Evolutionary conservation across 805 yeast species (phyloP).

Genomic region (Metschnikowia cubensis): DNA sequence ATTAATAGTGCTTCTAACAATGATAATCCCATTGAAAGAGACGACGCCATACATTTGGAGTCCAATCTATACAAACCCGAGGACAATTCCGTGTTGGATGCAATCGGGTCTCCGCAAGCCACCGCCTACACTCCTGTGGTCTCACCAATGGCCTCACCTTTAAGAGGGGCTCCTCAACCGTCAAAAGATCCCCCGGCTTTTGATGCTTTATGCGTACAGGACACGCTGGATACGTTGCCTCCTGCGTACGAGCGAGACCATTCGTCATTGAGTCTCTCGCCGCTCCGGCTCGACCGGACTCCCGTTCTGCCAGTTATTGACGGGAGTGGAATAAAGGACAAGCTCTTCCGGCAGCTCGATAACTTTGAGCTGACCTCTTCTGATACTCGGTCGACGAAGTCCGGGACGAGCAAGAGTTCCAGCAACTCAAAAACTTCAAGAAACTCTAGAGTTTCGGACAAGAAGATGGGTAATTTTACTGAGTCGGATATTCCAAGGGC

Average conservation of each 20-base stretch:
- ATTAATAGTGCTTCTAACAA: slow-evolving; percentile 23
- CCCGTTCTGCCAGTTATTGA: not conserved
- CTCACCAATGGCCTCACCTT: slow-evolving; percentile 12
- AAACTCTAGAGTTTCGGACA: not conserved
- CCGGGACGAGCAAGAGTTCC: not conserved
- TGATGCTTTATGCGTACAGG: slow-evolving; percentile 5
- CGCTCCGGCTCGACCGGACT: slow-evolving; percentile 11
- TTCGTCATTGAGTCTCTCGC: slow-evolving; percentile 10
- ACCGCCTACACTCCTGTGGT: slow-evolving; percentile 14
- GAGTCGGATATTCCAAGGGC: no score
- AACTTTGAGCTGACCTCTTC: not conserved
- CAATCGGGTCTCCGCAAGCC: slow-evolving; percentile 18
- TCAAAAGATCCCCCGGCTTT: slow-evolving; percentile 17
- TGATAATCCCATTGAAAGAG: slow-evolving; percentile 35
- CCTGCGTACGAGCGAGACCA: slow-evolving; percentile 14
- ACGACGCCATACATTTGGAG: slow-evolving; percentile 37
- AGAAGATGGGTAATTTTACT: no score
- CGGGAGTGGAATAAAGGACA: slow-evolving; percentile 9
- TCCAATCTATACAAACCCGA: slow-evolving; percentile 55
- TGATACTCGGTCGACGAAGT: not conserved
- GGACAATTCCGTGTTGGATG: slow-evolving; percentile 25
- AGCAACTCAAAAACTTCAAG: not conserved
- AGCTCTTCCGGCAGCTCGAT: slow-evolving; percentile 13
- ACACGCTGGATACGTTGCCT: slow-evolving; percentile 14
- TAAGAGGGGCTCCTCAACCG: slow-evolving; percentile 8